Percentiles rank a stretch among this genome's conserved stretches.
Evolutionary conservation across 306 rosid genomes (phyloP).

Genomic region (Echinosophora koreensis): DNA sequence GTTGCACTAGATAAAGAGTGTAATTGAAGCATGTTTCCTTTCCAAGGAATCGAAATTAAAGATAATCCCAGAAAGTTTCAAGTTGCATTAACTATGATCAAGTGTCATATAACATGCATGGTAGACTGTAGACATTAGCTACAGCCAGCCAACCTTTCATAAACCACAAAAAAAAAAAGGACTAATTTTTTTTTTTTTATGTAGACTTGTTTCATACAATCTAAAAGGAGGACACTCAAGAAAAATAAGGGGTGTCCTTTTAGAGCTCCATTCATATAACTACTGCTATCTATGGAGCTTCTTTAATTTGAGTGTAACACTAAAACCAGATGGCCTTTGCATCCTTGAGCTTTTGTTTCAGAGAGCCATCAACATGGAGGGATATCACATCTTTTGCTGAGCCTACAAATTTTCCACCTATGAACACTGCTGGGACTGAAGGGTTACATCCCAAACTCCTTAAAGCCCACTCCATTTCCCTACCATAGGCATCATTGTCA

Average conservation of each 20-base stretch:
- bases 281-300: constrained; percentile 34
- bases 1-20: constrained; percentile 33
- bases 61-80: constrained; percentile 23
- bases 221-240: constrained; percentile 54
- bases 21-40: constrained; percentile 39
- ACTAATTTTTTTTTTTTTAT: neutral
- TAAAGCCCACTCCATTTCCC: constrained; percentile 89
- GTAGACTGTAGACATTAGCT: constrained; percentile 25
- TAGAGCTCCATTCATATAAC: constrained; percentile 34
- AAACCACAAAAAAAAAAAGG: constrained; percentile 18
- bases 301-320: neutral
- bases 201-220: constrained; percentile 43
- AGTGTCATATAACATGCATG: constrained; percentile 26
- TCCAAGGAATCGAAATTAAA: constrained; percentile 27
- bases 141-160: constrained; percentile 23
- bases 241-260: constrained; percentile 56
- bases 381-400: constrained; percentile 92
- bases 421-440: constrained; percentile 96
- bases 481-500: constrained; percentile 77
- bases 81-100: constrained; percentile 38
- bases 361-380: constrained; percentile 92
- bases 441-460: constrained; percentile 89
- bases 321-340: constrained; percentile 98
- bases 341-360: constrained; percentile 91
- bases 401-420: constrained; percentile 91